Base-by-base conservation (phyloP, 2,329 filamentous ascomycete genomes). In the Diaporthe destruens region DNA sequence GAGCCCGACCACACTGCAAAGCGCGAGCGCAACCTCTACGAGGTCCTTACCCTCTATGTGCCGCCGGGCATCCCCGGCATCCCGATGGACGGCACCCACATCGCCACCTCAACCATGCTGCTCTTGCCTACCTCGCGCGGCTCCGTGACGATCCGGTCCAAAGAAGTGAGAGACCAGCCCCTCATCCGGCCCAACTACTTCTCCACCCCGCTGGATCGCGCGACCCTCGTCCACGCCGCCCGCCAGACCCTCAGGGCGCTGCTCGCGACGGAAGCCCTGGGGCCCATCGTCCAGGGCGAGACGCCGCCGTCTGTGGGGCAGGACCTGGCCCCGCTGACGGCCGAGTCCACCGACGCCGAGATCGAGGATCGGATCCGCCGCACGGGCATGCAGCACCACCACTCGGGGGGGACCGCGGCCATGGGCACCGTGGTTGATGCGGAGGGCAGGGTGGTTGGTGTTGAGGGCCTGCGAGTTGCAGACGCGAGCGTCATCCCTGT, bases 291-390 rank as follows among this genome's bases (percentile, higher is more conserved):
- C 34, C 57, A 66, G 5, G 34, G 49, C 20, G 69, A 71, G n/a
- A 29, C 57, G 44, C 69, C 69, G 2, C 69, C 69, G 23, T 20
- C 7, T 47, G 42, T 39, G 5, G n/a, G 55, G 1, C 36, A 66
- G 12, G 56, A 42, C 16, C 47, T 71, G 57, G 39, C 42, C 29
- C 57, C 69, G 8, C 69, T 71, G 25, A 71, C 57, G 25, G 34
- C 49, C n/a, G 34, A 49, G 68, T 23, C 76, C 5, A 77, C 71
- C 32, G 75, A 78, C 47, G 77, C 73, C 29, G 68, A 12, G 9
- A 79, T 79, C 25, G 68, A 76, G 44, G 75, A 77, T 7, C 76
- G 78, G 55, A 75, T 80, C 47, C 59, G 74, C 39, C 71, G 68
- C 20, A 78, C 77, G 0, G 77, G 78, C 61, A 32, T 65, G 12